Evolutionary conservation across 208 protist species (phyloP).

Genomic region (Sergeia podlipaevii): DNA sequence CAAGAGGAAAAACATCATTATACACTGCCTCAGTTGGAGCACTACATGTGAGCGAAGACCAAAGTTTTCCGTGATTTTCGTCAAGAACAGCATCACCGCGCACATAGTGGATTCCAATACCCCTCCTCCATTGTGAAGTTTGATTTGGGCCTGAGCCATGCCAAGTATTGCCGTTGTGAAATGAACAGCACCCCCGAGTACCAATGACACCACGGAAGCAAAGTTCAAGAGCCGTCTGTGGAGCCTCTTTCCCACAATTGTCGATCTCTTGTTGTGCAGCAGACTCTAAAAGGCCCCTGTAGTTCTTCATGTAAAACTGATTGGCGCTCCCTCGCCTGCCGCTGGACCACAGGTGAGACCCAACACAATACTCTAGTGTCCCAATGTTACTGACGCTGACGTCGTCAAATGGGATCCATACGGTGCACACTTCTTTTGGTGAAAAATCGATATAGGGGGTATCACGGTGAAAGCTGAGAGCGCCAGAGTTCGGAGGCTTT

Average conservation of each 20-base stretch:
- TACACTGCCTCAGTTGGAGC: neutral
- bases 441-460: constrained; percentile 39
- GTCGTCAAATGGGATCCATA: constrained; percentile 33
- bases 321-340: constrained; percentile 25
- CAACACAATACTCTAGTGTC: constrained; percentile 38
- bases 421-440: constrained; percentile 37
- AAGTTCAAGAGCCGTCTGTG: neutral
- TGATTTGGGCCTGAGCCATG: constrained; percentile 24
- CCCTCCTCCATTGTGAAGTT: constrained; percentile 17
- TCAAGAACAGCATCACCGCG: constrained; percentile 20
- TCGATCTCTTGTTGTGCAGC: constrained; percentile 20
- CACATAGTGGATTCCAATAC: constrained; percentile 35
- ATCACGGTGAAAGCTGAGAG: constrained; percentile 45
- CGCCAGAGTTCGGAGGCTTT: constrained; percentile 24
- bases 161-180: constrained; percentile 33
- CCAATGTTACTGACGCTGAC: constrained; percentile 14
- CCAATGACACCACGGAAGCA: neutral
- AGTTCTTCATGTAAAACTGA: constrained; percentile 40
- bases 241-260: neutral
- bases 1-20: constrained; percentile 10
- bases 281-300: constrained; percentile 21
- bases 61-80: constrained; percentile 14
- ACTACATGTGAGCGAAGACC: constrained; percentile 9
- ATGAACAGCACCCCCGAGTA: constrained; percentile 16
- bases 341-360: constrained; percentile 24